Conservation (phyloP, 2,329 filamentous ascomycete species). For the Fusarium longipes region DNA sequence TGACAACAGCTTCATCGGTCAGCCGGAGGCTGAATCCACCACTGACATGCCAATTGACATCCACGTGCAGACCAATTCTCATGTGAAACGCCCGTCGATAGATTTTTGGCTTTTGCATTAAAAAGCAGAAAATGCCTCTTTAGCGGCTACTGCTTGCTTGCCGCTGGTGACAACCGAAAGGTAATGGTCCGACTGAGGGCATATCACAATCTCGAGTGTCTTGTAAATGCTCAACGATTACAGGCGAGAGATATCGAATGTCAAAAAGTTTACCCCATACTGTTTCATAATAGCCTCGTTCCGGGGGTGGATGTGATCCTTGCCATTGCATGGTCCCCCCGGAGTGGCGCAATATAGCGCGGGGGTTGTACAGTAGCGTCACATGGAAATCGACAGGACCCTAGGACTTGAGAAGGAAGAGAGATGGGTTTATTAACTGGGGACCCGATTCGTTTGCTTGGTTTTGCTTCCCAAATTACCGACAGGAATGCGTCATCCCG, state of each 20-base stretch:
- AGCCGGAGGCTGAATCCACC: background rate
- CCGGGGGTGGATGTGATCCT: conserved; percentile 19
- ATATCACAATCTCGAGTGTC: background rate
- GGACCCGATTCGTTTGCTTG: conserved; percentile 35
- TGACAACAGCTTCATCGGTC: conserved; percentile 6
- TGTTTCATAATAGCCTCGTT: conserved; percentile 46
- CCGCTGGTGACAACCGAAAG: conserved; percentile 7
- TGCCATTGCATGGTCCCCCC: conserved; percentile 1
- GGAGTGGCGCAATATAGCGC: conserved; percentile 19
- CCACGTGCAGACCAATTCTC: background rate
- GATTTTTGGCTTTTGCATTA: background rate
- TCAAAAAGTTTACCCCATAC: conserved; percentile 45
- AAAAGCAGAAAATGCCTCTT: conserved; percentile 14
- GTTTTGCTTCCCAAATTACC: conserved; percentile 33
- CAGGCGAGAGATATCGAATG: conserved; percentile 44
- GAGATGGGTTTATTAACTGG: conserved; percentile 4
- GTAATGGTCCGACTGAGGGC: conserved; percentile 5
- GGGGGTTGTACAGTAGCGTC: conserved; percentile 1
- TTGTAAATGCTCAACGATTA: conserved; percentile 35
- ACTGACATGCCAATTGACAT: conserved; percentile 1
- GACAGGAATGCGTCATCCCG: conserved; percentile 48
- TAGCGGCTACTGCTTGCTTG: conserved; percentile 1
- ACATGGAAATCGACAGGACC: conserved; percentile 23
- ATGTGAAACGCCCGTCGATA: conserved; percentile 6
- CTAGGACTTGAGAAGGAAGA: background rate